phyloP scores from a whole-genome alignment of 805 yeast species.

The Limtongia smithiae region DNA sequence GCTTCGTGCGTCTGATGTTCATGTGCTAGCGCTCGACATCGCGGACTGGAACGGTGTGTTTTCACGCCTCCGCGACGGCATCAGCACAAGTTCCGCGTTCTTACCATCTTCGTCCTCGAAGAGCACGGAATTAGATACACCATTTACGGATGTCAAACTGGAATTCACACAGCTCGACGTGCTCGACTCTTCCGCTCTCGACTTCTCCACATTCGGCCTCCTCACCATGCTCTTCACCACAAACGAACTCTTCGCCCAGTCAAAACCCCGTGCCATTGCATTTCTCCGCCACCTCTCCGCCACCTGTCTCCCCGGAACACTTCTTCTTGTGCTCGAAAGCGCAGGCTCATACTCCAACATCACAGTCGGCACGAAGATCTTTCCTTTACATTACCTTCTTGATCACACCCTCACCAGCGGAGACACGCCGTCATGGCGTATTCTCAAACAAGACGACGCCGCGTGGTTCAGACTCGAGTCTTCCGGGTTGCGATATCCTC shows the following conservation, averaged over 20 bases:
- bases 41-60: slow-evolving; percentile 71
- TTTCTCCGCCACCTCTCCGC: slow-evolving; percentile 53
- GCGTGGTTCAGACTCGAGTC: slow-evolving; percentile 70
- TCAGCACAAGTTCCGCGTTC: background rate
- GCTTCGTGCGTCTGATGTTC: slow-evolving; percentile 38
- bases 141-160: background rate
- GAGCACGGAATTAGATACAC: no score
- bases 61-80: slow-evolving; percentile 32
- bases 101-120: no score
- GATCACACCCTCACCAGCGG: slow-evolving; percentile 55
- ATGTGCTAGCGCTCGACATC: slow-evolving; percentile 62
- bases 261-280: slow-evolving; percentile 57
- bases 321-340: slow-evolving; percentile 71
- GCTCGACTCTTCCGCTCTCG: no score
- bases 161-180: slow-evolving; percentile 1
- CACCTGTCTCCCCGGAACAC: slow-evolving; percentile 53
- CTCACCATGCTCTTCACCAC: slow-evolving; percentile 81
- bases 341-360: slow-evolving; percentile 89
- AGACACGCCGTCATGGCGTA: slow-evolving; percentile 49
- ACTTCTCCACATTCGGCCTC: slow-evolving; percentile 39
- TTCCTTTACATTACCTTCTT: slow-evolving; percentile 77
- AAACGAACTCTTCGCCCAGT: slow-evolving; percentile 74
- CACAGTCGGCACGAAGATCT: slow-evolving; percentile 66
- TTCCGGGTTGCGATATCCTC: slow-evolving; percentile 50
- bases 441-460: slow-evolving; percentile 64